Evolutionary conservation across 495 filamentous ascomycete species (phyloP), one percentile per base, ranked within the genome.

Genomic region (Immersiella caudata): DNA sequence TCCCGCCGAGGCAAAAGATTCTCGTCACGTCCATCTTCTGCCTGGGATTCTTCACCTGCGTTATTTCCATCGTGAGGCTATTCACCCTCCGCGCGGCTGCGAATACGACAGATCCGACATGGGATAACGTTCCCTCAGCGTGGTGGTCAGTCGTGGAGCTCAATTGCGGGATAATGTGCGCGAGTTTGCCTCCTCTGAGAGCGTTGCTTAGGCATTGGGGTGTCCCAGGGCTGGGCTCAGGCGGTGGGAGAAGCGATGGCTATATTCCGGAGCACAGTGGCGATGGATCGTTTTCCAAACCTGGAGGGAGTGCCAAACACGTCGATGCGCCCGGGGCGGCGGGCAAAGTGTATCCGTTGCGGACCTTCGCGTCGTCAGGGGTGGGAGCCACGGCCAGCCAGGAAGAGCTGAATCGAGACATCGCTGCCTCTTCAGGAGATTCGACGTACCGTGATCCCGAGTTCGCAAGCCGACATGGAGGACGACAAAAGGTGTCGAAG

Each of bases 101-200:
- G 21, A 62, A 26, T 16, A 66, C 66, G 11, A 50, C 21, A 7
- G 72, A 74, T 58, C 66, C 66, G n/a, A 68, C 50, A n/a, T 74
- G 72, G 72, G 70, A 72, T 51, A 70, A 74, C 21, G 68, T 68
- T 9, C 29, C 49, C 16, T 61, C 66, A 46, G 61, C 72, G 1
- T 58, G 69, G 16, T 77, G 75, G 77, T 76, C 74, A 20, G 69
- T 74, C 26, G 66, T 73, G 60, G 77, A 79, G 71, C 66, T 68
- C 49, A 76, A 76, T 64, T 70, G 72, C 33, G 74, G 69, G 0
- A 73, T 78, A 14, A 58, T 74, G n/a, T 78, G 75, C 52, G 74
- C 75, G 2, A 73, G 72, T 54, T 65, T 78, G 66, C 75, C 74
- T 3, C 65, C 74, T 1, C 57, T 78, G 7, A 67, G 75, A 0